Base-by-base conservation (phyloP, 2,329 filamentous ascomycete species). In the Epichloe bromicola region DNA sequence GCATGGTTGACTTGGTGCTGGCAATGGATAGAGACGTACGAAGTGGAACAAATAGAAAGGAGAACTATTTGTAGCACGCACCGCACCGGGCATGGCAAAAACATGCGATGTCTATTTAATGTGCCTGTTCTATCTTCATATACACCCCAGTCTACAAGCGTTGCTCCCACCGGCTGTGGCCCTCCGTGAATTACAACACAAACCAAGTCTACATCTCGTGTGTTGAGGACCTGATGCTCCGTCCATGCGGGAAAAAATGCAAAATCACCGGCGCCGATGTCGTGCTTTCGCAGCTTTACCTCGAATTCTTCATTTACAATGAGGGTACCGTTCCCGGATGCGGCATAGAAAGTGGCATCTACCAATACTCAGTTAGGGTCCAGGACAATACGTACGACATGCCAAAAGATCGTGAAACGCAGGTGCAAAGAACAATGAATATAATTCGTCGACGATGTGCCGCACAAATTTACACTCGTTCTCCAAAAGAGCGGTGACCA, bases 171-270 rank as follows among this genome's bases (percentile, higher is more conserved):
- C 0, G 83, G 82, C 51, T 72, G 70, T 2, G 74, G 62, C 1
- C 82, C 83, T 56, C 76, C 80, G 20, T 82, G 74, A 5, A 80
- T 78, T 43, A 87, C 74, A 11, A 85, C 74, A 79, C 82, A 85
- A 38, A 80, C 74, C 2, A 83, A 67, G 45, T 83, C 79, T 47
- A 60, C 63, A 42, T 81, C 78, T 1, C 75, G 74, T 38, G 85
- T 76, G 58, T 88, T 88, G 19, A 82, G 69, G 50, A 83, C 75
- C 62, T 86, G 82, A 65, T 88, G 82, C 62, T 88, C 83, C 0
- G 79, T 78, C 72, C 76, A 86, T 0, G 82, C 77, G 0, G 84
- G 84, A 12, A 88, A 75, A 50, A 86, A 73, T 3, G 82, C 82
- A 63, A 85, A 88, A 62, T 87, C 83, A 0, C 85, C 84, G 0